Percentiles rank a stretch among this genome's conserved stretches.
phyloP scores from a whole-genome alignment of 805 yeast genomes.

The Candida boleticola region DNA sequence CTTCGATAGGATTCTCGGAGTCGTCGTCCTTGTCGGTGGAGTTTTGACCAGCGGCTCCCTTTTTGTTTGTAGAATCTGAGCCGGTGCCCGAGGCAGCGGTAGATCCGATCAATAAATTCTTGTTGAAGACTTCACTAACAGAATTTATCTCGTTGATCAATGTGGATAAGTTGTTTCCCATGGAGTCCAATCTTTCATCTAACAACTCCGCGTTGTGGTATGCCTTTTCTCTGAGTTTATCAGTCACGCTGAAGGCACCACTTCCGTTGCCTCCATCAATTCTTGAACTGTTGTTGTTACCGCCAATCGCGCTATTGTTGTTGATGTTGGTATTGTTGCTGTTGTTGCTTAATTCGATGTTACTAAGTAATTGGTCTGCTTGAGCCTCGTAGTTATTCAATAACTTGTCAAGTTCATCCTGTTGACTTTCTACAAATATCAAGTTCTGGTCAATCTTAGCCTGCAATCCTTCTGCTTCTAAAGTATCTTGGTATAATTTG shows the following conservation, averaged over 20 bases:
- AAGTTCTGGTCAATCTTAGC: conserved; percentile 83
- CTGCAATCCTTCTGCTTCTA: conserved; percentile 83
- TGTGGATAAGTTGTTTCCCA: conserved; percentile 74
- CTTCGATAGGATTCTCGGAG: conserved; percentile 53
- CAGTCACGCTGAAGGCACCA: conserved; percentile 54
- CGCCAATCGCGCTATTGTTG: conserved; percentile 21
- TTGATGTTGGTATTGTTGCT: conserved; percentile 16
- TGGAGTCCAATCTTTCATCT: conserved; percentile 73
- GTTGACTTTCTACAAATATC: conserved; percentile 84
- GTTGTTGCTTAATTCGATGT: conserved; percentile 29
- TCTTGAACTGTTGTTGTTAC: conserved; percentile 9
- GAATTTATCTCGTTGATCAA: conserved; percentile 80
- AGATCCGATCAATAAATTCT: conserved; percentile 44
- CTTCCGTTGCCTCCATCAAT: neutral
- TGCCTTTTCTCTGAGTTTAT: conserved; percentile 85
- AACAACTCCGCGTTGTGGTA: conserved; percentile 82
- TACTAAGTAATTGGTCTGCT: conserved; percentile 49
- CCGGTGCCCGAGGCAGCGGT: conserved; percentile 8
- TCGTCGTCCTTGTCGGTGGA: conserved; percentile 14
- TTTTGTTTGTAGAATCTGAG: conserved; percentile 15
- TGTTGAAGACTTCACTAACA: conserved; percentile 77
- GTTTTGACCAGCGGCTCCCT: conserved; percentile 20
- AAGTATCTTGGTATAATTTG: conserved; percentile 70
- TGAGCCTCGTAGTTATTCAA: conserved; percentile 81
- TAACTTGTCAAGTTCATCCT: conserved; percentile 81